Evolutionary conservation across 2,329 filamentous ascomycete species (phyloP).

Genomic region (Cercospora citrullina): DNA sequence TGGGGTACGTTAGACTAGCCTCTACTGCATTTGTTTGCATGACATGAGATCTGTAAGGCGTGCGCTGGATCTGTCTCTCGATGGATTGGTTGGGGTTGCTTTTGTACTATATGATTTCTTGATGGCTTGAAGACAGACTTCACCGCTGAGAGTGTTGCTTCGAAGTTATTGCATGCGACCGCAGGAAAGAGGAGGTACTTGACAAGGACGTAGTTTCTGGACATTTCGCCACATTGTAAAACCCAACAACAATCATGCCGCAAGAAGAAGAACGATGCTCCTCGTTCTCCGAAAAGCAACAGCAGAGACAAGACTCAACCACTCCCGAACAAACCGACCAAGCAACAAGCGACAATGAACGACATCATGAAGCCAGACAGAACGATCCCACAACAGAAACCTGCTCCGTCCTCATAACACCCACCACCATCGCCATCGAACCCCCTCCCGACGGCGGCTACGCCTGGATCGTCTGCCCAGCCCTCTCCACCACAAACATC

Average conservation of each 20-base stretch:
- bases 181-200: background rate
- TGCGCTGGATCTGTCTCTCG: background rate
- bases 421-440: background rate
- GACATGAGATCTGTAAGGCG: background rate
- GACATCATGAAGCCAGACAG: background rate
- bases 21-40: background rate
- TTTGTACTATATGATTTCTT: too few relatives aligned
- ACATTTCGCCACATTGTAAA: background rate
- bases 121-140: background rate
- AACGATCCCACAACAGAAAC: background rate
- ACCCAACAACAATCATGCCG: background rate
- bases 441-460: conserved; percentile 41
- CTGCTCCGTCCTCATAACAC: conserved; percentile 1
- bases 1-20: background rate
- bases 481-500: conserved; percentile 35
- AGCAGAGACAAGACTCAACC: background rate
- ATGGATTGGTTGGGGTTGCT: too few relatives aligned
- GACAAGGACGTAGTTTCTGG: background rate
- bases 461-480: conserved; percentile 39
- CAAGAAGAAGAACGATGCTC: background rate
- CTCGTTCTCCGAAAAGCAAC: background rate
- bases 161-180: too few relatives aligned
- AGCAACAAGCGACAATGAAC: background rate
- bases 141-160: too few relatives aligned
- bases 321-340: background rate